These are phyloP conservation scores for Kwoniella europaea DNA, from an alignment of 768 basidiomycete genomes.

Conservation along the genomic window DNA sequence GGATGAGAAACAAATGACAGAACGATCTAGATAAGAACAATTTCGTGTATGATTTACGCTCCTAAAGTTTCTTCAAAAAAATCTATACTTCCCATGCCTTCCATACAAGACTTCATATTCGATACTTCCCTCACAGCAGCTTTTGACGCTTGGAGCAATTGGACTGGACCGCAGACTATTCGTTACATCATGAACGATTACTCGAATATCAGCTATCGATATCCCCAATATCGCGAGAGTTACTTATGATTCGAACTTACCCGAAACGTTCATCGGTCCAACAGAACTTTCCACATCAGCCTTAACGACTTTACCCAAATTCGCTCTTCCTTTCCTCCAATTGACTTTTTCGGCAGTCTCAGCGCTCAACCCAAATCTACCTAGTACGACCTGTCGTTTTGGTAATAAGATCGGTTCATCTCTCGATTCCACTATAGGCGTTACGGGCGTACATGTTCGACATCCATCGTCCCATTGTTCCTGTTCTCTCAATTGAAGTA, in stretches of 20 bases:
- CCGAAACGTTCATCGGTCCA: constrained; percentile 40
- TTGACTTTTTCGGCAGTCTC: constrained; percentile 5
- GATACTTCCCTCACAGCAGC: constrained; percentile 31
- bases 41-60: constrained; percentile 15
- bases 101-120: constrained; percentile 15
- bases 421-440: constrained; percentile 18
- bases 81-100: constrained; percentile 30
- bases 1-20: too few relatives aligned
- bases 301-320: constrained; percentile 20
- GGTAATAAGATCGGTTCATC: constrained; percentile 19
- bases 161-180: constrained; percentile 41
- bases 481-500: neutral
- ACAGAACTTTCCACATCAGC: constrained; percentile 19
- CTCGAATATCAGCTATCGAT: too few relatives aligned
- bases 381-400: constrained; percentile 8
- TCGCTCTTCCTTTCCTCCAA: constrained; percentile 33
- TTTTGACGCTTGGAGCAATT: constrained; percentile 30
- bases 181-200: neutral
- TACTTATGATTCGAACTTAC: constrained; percentile 17
- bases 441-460: constrained; percentile 14
- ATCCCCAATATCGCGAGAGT: too few relatives aligned
- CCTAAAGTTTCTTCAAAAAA: constrained; percentile 46
- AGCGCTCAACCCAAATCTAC: constrained; percentile 9
- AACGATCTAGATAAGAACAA: neutral
- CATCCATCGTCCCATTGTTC: constrained; percentile 21